Conservation (phyloP, 306 rosid genomes). For the Delonix regia region DNA sequence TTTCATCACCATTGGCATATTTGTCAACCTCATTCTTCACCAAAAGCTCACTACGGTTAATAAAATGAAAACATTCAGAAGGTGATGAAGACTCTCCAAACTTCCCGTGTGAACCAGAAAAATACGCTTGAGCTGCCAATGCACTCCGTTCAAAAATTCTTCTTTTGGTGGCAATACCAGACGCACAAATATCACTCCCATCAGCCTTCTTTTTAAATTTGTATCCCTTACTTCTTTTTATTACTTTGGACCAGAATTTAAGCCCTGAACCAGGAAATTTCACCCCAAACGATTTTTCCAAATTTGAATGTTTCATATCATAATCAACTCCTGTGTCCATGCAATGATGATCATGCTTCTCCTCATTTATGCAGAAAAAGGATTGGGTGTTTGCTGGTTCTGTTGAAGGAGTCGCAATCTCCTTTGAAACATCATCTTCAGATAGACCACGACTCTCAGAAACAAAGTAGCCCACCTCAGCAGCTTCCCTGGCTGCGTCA, state of each 20-base stretch:
- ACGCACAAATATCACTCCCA: slow-evolving; percentile 57
- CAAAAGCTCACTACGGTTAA: slow-evolving; percentile 45
- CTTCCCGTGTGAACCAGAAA: slow-evolving; percentile 51
- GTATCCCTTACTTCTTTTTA: slow-evolving; percentile 54
- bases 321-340: slow-evolving; percentile 83
- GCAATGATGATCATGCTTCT: slow-evolving; percentile 74
- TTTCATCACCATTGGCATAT: slow-evolving; percentile 37
- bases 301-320: slow-evolving; percentile 73
- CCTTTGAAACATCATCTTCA: slow-evolving; percentile 49
- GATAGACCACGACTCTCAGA: slow-evolving; percentile 51
- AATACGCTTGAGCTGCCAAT: slow-evolving; percentile 68
- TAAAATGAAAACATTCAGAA: slow-evolving; percentile 40
- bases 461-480: slow-evolving; percentile 72
- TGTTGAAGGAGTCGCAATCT: slow-evolving; percentile 41
- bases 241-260: slow-evolving; percentile 70
- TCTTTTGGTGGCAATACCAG: slow-evolving; percentile 57
- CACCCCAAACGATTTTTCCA: slow-evolving; percentile 80
- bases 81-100: slow-evolving; percentile 53
- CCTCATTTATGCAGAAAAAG: slow-evolving; percentile 67
- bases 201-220: slow-evolving; percentile 68
- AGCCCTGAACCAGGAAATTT: slow-evolving; percentile 69
- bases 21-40: slow-evolving; percentile 53
- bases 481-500: slow-evolving; percentile 77
- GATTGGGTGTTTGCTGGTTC: slow-evolving; percentile 41
- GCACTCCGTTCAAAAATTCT: slow-evolving; percentile 80